Conservation (phyloP, 805 yeast species). For the Yamadazyma insecticola region DNA sequence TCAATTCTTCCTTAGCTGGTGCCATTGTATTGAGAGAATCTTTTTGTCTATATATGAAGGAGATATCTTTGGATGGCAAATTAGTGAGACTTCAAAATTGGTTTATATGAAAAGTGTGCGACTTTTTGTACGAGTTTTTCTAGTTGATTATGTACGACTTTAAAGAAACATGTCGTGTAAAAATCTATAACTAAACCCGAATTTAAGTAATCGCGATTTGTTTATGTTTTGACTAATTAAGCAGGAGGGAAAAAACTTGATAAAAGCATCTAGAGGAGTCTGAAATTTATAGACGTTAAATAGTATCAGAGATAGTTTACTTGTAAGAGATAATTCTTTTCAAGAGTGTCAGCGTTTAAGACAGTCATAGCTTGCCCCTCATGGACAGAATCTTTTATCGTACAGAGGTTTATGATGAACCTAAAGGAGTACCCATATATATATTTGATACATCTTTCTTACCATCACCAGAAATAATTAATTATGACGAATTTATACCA, state of each 20-base stretch:
- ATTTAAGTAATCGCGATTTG: background rate
- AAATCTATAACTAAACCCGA: background rate
- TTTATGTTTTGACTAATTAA: background rate
- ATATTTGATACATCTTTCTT: constrained; percentile 80
- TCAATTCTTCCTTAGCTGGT: constrained; percentile 30
- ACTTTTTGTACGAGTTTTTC: background rate
- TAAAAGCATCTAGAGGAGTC: background rate
- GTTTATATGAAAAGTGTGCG: background rate
- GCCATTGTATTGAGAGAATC: constrained; percentile 19
- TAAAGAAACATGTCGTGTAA: background rate
- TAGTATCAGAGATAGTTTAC: background rate
- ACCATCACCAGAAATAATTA: constrained; percentile 50
- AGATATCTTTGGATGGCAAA: constrained; percentile 7
- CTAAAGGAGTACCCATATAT: constrained; percentile 53
- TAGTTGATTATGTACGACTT: background rate
- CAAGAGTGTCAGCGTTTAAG: background rate
- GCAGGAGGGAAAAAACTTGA: too few species aligned
- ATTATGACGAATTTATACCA: constrained; percentile 17
- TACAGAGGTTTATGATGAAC: constrained; percentile 3
- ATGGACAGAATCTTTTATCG: constrained; percentile 13
- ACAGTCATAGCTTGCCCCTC: background rate
- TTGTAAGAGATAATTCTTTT: background rate
- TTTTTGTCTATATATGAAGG: background rate
- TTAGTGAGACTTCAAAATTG: background rate
- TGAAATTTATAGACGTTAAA: background rate